phyloP scores from a whole-genome alignment of 768 basidiomycete genomes.

The Tulasnella sp. region DNA sequence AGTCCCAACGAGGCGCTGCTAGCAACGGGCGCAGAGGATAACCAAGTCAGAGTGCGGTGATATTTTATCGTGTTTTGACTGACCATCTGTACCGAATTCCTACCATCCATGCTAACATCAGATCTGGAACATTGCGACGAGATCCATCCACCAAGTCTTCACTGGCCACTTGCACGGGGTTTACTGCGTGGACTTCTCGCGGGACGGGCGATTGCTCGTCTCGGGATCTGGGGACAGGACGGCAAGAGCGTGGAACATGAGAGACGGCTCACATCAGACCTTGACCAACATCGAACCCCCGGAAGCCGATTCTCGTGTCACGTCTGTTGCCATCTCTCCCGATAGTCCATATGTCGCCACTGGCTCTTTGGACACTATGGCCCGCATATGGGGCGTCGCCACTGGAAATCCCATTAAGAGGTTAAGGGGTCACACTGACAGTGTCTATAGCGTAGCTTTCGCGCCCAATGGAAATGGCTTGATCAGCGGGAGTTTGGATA shows the following conservation, averaged over 20 bases:
- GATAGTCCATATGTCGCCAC: conserved; percentile 40
- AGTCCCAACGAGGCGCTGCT: conserved; percentile 58
- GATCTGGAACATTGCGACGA: conserved; percentile 86
- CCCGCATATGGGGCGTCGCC: conserved; percentile 42
- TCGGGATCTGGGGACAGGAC: conserved; percentile 76
- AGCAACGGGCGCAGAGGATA: conserved; percentile 82
- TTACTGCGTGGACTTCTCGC: conserved; percentile 83
- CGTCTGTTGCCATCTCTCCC: conserved; percentile 44
- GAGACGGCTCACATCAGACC: conserved; percentile 33
- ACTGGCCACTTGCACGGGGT: conserved; percentile 87
- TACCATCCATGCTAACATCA: conserved; percentile 24
- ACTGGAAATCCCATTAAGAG: conserved; percentile 32
- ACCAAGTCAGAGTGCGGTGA: conserved; percentile 65
- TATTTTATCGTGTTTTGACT: conserved; percentile 1
- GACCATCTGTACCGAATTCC: not conserved
- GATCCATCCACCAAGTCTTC: conserved; percentile 65
- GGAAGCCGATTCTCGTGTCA: conserved; percentile 56
- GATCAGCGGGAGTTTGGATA: conserved; percentile 35
- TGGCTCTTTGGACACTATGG: conserved; percentile 40
- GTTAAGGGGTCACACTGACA: conserved; percentile 35
- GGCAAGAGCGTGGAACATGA: conserved; percentile 49
- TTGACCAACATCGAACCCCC: conserved; percentile 43
- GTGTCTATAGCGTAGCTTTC: conserved; percentile 41
- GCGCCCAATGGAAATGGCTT: conserved; percentile 33
- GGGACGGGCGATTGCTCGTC: conserved; percentile 71